These are phyloP conservation scores for Linaria vulgaris DNA, from an alignment of 257 asterid genomes.

Conservation along the genomic window DNA sequence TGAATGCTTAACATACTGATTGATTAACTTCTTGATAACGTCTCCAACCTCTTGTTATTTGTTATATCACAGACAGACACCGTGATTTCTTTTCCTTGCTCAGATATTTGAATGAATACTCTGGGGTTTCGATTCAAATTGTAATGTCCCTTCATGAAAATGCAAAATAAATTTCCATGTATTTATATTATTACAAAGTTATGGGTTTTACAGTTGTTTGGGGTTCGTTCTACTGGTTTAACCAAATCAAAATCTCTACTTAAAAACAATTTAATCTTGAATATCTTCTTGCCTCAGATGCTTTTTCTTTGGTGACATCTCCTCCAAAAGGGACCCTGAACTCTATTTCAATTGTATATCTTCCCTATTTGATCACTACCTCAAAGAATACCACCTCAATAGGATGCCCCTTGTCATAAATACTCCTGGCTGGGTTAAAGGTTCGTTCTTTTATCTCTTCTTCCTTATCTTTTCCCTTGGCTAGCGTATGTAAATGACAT, in stretches of 20 bases:
- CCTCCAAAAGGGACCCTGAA: constrained; percentile 84
- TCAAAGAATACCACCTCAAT: constrained; percentile 41
- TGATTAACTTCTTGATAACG: constrained; percentile 7
- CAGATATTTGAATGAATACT: no score
- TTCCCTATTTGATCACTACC: constrained; percentile 68
- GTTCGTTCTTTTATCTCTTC: constrained; percentile 37
- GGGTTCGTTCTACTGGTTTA: background rate
- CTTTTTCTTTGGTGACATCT: constrained; percentile 88
- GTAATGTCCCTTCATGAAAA: no score
- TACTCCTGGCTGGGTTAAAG: constrained; percentile 99
- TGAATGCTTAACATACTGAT: background rate
- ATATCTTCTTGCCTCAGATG: constrained; percentile 61
- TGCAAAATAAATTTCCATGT: background rate
- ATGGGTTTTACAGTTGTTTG: background rate
- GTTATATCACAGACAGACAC: no score
- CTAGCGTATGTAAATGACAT: constrained; percentile 6
- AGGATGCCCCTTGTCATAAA: constrained; percentile 79
- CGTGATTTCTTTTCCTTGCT: no score
- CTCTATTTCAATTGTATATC: constrained; percentile 56
- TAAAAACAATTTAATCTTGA: constrained; percentile 16
- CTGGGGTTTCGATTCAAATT: no score
- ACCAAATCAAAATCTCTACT: constrained; percentile 6
- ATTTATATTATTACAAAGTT: background rate
- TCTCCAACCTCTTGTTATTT: no score
- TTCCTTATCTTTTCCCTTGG: no score